These are phyloP conservation scores for Ogataea naganishii DNA, from an alignment of 805 yeast genomes.

Conservation along the genomic window DNA sequence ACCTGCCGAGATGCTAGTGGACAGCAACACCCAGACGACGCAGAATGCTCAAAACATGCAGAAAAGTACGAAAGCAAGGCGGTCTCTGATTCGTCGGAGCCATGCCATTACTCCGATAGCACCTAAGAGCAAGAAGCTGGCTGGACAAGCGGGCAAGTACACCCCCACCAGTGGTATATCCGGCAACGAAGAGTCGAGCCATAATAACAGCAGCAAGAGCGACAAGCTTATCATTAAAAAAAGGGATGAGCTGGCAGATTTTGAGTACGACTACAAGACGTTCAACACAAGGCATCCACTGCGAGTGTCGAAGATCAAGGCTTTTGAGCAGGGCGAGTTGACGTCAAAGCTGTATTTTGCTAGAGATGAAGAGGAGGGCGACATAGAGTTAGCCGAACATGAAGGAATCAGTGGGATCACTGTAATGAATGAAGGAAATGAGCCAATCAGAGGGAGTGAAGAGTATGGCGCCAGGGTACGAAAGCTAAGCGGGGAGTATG, in stretches of 20 bases:
- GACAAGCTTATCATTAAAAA: conserved; percentile 17
- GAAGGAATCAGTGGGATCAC: conserved; percentile 1
- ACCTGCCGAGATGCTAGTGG: too few relatives aligned
- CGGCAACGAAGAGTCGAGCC: too few relatives aligned
- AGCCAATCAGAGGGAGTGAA: conserved; percentile 4
- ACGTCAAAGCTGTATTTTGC: conserved; percentile 22
- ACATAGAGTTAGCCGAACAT: conserved; percentile 3
- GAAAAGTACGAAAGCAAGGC: too few relatives aligned
- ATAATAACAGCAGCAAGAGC: conserved; percentile 7
- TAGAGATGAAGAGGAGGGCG: conserved; percentile 12
- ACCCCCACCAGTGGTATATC: too few relatives aligned
- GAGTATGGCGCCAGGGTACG: conserved; percentile 4
- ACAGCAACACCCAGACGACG: too few relatives aligned
- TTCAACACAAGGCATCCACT: conserved; percentile 25
- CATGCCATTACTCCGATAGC: too few relatives aligned
- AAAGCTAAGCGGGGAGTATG: background rate
- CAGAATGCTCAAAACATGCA: too few relatives aligned
- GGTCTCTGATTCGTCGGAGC: too few relatives aligned
- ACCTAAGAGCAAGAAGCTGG: too few relatives aligned
- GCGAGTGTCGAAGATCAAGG: conserved; percentile 24
- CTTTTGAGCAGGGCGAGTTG: conserved; percentile 28
- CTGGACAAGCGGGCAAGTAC: too few relatives aligned
- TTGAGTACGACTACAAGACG: conserved; percentile 26
- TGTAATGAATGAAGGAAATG: conserved; percentile 9
- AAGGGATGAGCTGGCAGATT: conserved; percentile 16